phyloP scores from a whole-genome alignment of 1,139 yeast species.

The Kodamaea ohmeri region DNA sequence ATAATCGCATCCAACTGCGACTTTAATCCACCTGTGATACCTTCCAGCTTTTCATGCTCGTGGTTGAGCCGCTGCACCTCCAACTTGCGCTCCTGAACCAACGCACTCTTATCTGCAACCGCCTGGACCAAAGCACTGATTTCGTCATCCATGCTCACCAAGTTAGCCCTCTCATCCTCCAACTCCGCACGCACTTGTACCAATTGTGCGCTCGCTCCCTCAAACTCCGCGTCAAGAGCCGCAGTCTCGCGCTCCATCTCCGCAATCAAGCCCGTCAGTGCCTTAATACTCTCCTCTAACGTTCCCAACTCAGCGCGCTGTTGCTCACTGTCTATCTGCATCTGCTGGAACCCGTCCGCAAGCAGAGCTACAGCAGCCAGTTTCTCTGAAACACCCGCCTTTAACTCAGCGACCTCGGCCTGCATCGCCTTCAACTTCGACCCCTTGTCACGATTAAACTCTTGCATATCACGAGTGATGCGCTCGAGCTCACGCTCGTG shows the following conservation, averaged over 20 bases:
- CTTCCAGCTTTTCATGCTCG: conserved; percentile 58
- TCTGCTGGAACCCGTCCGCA: conserved; percentile 57
- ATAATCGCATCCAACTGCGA: conserved; percentile 48
- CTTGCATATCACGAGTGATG: conserved; percentile 77
- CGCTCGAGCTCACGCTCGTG: conserved; percentile 44
- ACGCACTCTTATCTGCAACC: conserved; percentile 51
- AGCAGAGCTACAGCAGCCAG: conserved; percentile 44
- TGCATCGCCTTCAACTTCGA: conserved; percentile 71
- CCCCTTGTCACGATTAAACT: conserved; percentile 77
- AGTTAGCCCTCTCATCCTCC: conserved; percentile 60
- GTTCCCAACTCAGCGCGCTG: conserved; percentile 53
- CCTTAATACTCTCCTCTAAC: conserved; percentile 41
- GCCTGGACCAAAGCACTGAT: conserved; percentile 59
- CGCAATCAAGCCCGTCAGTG: conserved; percentile 30
- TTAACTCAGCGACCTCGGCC: conserved; percentile 47
- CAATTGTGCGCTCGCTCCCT: conserved; percentile 23
- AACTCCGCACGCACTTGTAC: conserved; percentile 41
- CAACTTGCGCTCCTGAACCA: conserved; percentile 50
- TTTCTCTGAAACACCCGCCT: conserved; percentile 35
- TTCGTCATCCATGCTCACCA: conserved; percentile 77
- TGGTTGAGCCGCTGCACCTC: conserved; percentile 59
- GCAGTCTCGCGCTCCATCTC: conserved; percentile 39
- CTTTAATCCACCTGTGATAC: conserved; percentile 42
- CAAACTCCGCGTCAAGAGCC: conserved; percentile 22
- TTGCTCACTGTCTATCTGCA: conserved; percentile 74